Evolutionary conservation across 2,329 filamentous ascomycete genomes (phyloP).

Genomic region (Trichoderma lentiforme): DNA sequence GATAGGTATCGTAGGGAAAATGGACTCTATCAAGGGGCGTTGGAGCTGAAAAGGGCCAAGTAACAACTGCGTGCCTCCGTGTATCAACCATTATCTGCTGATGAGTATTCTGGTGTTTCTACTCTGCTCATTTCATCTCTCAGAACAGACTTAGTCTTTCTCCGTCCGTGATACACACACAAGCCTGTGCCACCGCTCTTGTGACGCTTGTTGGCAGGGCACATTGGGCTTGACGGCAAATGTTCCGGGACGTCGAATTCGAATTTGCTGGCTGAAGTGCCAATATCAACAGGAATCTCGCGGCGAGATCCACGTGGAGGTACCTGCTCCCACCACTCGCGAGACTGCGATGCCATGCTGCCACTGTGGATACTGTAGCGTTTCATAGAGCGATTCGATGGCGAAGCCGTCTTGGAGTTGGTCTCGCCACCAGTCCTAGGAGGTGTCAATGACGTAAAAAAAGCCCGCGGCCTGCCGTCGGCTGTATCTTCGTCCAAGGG

Average conservation of each 20-base stretch:
- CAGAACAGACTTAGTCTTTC: constrained; percentile 22
- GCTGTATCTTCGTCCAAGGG: constrained; percentile 40
- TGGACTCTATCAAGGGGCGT: not conserved
- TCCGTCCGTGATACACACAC: constrained; percentile 49
- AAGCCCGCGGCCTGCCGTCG: constrained; percentile 38
- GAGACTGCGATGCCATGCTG: constrained; percentile 26
- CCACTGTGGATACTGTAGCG: constrained; percentile 23
- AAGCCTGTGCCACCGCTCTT: constrained; percentile 44
- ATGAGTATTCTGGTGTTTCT: not conserved
- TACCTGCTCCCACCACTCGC: constrained; percentile 38
- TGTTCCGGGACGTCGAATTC: constrained; percentile 51
- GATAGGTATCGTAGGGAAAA: not conserved
- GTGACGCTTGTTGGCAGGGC: constrained; percentile 46
- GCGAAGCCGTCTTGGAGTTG: not conserved
- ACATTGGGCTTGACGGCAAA: constrained; percentile 49
- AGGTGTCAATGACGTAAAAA: constrained; percentile 42
- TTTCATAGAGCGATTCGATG: constrained; percentile 19
- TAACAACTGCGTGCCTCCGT: not conserved
- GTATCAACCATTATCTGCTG: not conserved
- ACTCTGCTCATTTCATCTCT: constrained; percentile 29
- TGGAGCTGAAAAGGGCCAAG: not conserved
- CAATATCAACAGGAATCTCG: constrained; percentile 17
- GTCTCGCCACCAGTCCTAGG: constrained; percentile 22
- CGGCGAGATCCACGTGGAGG: constrained; percentile 25
- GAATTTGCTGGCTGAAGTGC: constrained; percentile 31